Conservation (phyloP, 441 rosid genomes). For the Manihot esculenta region DNA sequence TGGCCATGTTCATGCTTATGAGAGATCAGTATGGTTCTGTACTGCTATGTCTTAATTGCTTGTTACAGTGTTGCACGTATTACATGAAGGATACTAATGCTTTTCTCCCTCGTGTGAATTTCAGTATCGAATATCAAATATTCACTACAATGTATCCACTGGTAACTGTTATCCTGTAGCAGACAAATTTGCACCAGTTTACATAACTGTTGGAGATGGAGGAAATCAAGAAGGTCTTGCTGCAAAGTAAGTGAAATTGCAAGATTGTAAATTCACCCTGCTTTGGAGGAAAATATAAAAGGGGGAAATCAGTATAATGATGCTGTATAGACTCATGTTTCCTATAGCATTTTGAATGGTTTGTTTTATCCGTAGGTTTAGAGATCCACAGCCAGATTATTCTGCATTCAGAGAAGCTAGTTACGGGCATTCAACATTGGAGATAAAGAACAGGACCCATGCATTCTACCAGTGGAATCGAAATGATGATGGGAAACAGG, state of each 20-base stretch:
- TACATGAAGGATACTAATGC: neutral
- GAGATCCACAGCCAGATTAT: conserved; percentile 71
- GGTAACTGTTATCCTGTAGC: conserved; percentile 64
- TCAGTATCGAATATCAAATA: conserved; percentile 40
- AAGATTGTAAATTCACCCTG: neutral
- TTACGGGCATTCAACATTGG: conserved; percentile 34
- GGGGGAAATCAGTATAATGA: no score
- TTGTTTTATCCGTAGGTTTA: conserved; percentile 43
- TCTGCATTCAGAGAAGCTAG: conserved; percentile 90
- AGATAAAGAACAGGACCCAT: no score
- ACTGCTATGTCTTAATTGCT: neutral
- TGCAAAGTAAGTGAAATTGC: conserved; percentile 46
- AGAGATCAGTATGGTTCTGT: conserved; percentile 43
- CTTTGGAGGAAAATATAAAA: neutral
- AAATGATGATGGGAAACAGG: conserved; percentile 61
- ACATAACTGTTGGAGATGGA: conserved; percentile 92
- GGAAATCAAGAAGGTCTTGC: conserved; percentile 99
- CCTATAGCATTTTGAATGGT: neutral
- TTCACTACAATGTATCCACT: neutral
- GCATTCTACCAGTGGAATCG: conserved; percentile 38
- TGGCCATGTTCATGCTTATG: conserved; percentile 43
- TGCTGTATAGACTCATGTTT: neutral
- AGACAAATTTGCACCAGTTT: conserved; percentile 81
- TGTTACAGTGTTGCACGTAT: neutral
- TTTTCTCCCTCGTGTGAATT: conserved; percentile 8